Evolutionary conservation across 129 eudicot species (phyloP).

Genomic region (Flaveria ramosissima): DNA sequence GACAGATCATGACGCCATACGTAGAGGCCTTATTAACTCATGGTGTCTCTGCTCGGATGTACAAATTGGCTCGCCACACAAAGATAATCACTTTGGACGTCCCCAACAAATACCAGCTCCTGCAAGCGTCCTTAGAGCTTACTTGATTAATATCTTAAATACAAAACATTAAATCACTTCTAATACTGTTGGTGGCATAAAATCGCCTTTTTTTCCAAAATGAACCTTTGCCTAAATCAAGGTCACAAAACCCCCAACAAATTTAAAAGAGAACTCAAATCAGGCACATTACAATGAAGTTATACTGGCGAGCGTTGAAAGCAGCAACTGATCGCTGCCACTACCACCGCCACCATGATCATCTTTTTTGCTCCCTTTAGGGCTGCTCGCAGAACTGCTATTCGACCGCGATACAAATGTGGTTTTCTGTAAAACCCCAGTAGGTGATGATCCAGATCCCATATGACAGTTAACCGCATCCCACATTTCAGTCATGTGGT

Average conservation of each 20-base stretch:
- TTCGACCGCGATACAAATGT: constrained; percentile 72
- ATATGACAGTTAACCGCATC: constrained; percentile 49
- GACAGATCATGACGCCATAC: no score
- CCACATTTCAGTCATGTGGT: constrained; percentile 47
- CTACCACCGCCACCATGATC: constrained; percentile 25
- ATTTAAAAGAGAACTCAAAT: constrained; percentile 7
- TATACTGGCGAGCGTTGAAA: constrained; percentile 49
- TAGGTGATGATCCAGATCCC: constrained; percentile 80
- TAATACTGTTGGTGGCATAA: constrained; percentile 5
- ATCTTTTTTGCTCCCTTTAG: constrained; percentile 40
- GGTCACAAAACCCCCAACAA: constrained; percentile 29
- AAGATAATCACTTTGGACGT: no score
- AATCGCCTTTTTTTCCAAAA: constrained; percentile 10
- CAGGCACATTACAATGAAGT: constrained; percentile 30
- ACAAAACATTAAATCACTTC: constrained; percentile 20
- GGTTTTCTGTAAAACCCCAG: constrained; percentile 73
- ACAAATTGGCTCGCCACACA: no score
- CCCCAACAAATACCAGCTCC: no score
- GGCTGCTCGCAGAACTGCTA: constrained; percentile 83
- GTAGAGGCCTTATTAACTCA: no score
- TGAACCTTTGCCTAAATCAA: constrained; percentile 33
- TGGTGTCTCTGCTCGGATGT: no score
- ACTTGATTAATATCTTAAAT: constrained; percentile 12
- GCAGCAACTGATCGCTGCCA: constrained; percentile 49
- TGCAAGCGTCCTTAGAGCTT: neutral